Evolutionary conservation across 116 monocot species (phyloP), one percentile per base, ranked within the genome.

Genomic region (Iris pallida): DNA sequence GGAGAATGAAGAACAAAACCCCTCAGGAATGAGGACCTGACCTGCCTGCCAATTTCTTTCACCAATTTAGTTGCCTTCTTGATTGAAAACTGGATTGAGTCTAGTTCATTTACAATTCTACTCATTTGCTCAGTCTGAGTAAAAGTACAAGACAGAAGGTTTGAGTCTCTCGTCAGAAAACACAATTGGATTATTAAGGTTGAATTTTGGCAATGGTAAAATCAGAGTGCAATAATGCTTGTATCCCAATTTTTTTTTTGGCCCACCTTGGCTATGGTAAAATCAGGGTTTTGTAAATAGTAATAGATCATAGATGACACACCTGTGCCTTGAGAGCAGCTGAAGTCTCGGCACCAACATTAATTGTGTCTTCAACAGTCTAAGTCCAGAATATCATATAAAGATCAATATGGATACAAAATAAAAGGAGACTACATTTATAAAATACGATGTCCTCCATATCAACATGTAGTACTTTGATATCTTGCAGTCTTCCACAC

Each of bases 101-200:
- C 89, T 16, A 96, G 73, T 73, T 96, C 96, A 78, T 96, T 96
- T 2, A 96, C 89, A 75, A 96, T 70, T 63, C 96, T 82, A 17
- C 89, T 91, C 96, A 96, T 96, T 92, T 96, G 96, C 43, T 96
- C 89, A 4, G 96, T 96, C 96, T 96, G 72, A 30, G 30, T 30
- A 30, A n/a, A n/a, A 30, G 30, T 30, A 30, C 30, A 30, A 30
- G 30, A 30, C 30, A 30, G 30, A 30, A 30, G 30, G 30, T 30
- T 30, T 30, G 30, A 30, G 30, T 30, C 30, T 30, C 30, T 30
- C 30, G 30, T 8, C 15, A 14, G 49, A n/a, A 68, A 15, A 42
- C 54, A 61, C 9, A 66, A 53, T 60, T 30, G 12, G 59, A 16
- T 5, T 54, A 65, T 45, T 56, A 12, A 64, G 48, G 56, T 70